Evolutionary conservation across 148 eudicot species (phyloP).

Genomic region (Arctostaphylos glauca): DNA sequence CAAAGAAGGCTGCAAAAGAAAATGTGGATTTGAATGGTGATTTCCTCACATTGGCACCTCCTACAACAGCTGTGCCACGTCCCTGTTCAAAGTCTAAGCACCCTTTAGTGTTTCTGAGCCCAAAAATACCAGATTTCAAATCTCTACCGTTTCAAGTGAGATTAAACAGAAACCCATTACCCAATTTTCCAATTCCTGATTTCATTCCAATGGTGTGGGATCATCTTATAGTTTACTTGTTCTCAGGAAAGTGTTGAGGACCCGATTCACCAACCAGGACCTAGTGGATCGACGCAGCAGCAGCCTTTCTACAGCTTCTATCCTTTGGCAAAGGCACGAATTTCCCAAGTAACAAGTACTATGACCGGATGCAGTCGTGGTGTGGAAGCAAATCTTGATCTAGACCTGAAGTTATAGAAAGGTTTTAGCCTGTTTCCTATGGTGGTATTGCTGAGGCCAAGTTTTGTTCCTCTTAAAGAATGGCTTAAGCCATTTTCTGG

Average conservation of each 20-base stretch:
- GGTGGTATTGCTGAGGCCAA: not conserved
- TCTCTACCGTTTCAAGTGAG: slow-evolving; percentile 38
- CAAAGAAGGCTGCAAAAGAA: slow-evolving; percentile 16
- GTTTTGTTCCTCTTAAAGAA: no score
- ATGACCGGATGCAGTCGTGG: slow-evolving; percentile 18
- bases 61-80: slow-evolving; percentile 24
- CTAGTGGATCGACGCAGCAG: slow-evolving; percentile 23
- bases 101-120: not conserved
- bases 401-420: slow-evolving; percentile 35
- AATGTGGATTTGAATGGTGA: slow-evolving; percentile 31
- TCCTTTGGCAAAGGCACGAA: slow-evolving; percentile 26
- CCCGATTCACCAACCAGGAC: not conserved
- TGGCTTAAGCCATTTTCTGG: not conserved
- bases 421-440: not conserved
- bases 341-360: slow-evolving; percentile 13
- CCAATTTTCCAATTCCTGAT: not conserved
- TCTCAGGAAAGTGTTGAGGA: slow-evolving; percentile 31
- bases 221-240: not conserved
- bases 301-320: slow-evolving; percentile 35
- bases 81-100: slow-evolving; percentile 29
- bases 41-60: slow-evolving; percentile 52
- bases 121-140: slow-evolving; percentile 16
- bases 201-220: not conserved
- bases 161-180: not conserved
- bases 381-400: slow-evolving; percentile 39